Base-by-base conservation (phyloP, 805 yeast species). In the Teunomyces atbi region DNA sequence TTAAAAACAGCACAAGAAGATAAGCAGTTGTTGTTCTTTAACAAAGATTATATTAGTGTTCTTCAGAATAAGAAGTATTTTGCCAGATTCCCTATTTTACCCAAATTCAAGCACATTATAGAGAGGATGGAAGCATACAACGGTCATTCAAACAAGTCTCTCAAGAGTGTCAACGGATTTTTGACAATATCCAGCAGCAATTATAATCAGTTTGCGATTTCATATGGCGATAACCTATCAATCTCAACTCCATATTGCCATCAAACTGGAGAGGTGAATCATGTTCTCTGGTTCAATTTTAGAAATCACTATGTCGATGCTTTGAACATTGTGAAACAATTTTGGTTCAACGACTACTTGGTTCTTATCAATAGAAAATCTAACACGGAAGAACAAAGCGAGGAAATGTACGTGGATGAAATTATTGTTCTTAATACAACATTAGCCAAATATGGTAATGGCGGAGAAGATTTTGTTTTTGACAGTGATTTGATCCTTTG, bases 241-340 rank as follows among this genome's bases (percentile, higher is more conserved):
- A 46, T 68, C 6, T 65, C 71, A 0, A 68, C 70, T 2, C 68
- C 71, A 4, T 58, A 49, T 10, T 54, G 54, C 12, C 45, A 53
- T 10, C 50, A 55, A 11, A 53, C 54, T 12, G 53, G 50, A 26
- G 53, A 59, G 28, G 45, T 53, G 5, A 66, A 66, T 46, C 76
- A 71, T 45, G 57, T 67, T 4, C 47, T 70, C 8, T 73, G 77
- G 77, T 71, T 59, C 48, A 65, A 64, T 45, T 70, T 69, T 47
- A 60, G 58, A 35, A 65, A 68, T 49, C 64, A 61, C 46, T 60
- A 56, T 23, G 48, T 61, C 43, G 73, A 66, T 28, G 48, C 62
- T 3, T 56, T 69, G 42, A 69, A 69, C 41, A 60, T 73, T 4
- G 55, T 66, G 4, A 49, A 59, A 42, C 74, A 69, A 35, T 57